Evolutionary conservation across 2,329 filamentous ascomycete species (phyloP), one percentile per base, ranked within the genome.

Genomic region (Colletotrichum camelliae): DNA sequence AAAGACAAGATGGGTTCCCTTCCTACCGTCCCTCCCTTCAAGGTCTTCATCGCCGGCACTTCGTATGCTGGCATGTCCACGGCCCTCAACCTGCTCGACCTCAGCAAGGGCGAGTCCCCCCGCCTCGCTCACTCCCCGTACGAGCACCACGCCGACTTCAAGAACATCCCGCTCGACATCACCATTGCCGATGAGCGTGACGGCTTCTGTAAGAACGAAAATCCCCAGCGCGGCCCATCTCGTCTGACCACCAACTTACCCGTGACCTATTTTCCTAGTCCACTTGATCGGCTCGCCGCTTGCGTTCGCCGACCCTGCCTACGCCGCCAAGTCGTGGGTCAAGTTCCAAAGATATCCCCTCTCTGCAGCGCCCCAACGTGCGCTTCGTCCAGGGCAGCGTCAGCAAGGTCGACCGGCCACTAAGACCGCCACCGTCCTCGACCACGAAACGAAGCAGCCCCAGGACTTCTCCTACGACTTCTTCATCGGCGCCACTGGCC

Each of bases 111-210:
- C 21, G 85, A 87, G 75, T 81, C 84, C 9, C 86, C 90, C n/a
- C 89, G 92, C 57, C 82, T 84, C 81, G 81, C 82, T 64, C 81
- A 80, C 24, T 79, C 82, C 39, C 80, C 80, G n/a, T 86, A 86
- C 70, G 74, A 77, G 58, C 84, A 89, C 80, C 79, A 88, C 79
- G 78, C 85, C 77, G 80, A 84, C 35, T 81, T 86, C 24, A 85
- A 87, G 60, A 87, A 86, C 29, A 86, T 93, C 60, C 88, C 91
- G 2, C 84, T 95, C 16, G 89, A 95, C 48, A 92, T 96, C 67
- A 95, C 93, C 27, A 89, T 96, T 27, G 91, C 95, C 29, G 94
- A 96, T 80, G 93, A 96, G 83, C 88, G 93, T n/a, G 94, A 96
- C 86, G 94, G 94, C n/a, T 96, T 92, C 82, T 96, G 94, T 96